These are phyloP conservation scores for Coniella vitis DNA, from an alignment of 2,329 filamentous ascomycete genomes.

Conservation along the genomic window DNA sequence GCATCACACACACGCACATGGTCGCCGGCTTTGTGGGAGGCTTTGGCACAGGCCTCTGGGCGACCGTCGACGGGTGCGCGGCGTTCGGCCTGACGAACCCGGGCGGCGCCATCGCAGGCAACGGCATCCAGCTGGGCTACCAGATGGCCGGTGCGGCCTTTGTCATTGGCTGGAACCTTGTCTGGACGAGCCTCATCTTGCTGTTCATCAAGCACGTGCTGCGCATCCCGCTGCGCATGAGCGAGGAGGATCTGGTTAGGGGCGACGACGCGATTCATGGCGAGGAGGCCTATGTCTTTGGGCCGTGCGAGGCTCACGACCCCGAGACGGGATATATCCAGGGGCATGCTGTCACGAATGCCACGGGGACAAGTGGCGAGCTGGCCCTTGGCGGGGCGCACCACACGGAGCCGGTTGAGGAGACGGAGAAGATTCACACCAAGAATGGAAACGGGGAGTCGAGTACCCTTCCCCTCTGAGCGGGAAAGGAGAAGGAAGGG, in stretches of 20 bases:
- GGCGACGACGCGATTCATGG: slow-evolving; percentile 43
- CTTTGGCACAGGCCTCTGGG: slow-evolving; percentile 39
- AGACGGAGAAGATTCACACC: slow-evolving; percentile 12
- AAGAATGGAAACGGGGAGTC: slow-evolving; percentile 17
- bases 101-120: slow-evolving; percentile 43
- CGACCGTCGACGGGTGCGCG: slow-evolving; percentile 36
- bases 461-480: not conserved
- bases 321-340: slow-evolving; percentile 21
- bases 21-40: slow-evolving; percentile 39
- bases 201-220: slow-evolving; percentile 43
- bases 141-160: slow-evolving; percentile 10
- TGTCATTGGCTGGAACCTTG: slow-evolving; percentile 40
- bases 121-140: slow-evolving; percentile 41
- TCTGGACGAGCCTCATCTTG: slow-evolving; percentile 43
- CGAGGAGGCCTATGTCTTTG: slow-evolving; percentile 35
- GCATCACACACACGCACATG: slow-evolving; percentile 33
- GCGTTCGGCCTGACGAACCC: slow-evolving; percentile 38
- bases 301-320: slow-evolving; percentile 21
- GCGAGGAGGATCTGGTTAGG: slow-evolving; percentile 35
- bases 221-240: slow-evolving; percentile 40
- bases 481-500: not conserved
- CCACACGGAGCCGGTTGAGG: slow-evolving; percentile 2
- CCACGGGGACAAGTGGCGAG: slow-evolving; percentile 11
- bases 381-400: slow-evolving; percentile 16
- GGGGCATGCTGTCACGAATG: slow-evolving; percentile 16